Conservation (phyloP, 2,329 filamentous ascomycete genomes). For the Cladosporium colombiae region DNA sequence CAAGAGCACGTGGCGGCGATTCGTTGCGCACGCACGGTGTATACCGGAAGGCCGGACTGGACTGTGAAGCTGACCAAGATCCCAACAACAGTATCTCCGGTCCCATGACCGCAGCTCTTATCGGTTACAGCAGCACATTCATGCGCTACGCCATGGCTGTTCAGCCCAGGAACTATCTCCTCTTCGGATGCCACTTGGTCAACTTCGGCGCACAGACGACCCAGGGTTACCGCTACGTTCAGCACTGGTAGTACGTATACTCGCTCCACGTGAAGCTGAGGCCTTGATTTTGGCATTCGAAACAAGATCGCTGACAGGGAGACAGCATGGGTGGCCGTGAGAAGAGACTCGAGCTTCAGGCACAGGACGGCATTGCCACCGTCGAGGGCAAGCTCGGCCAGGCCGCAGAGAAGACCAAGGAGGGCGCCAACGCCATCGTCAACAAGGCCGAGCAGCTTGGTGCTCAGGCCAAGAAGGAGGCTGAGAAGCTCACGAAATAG, state of each 20-base stretch:
- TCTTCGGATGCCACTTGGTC: constrained; percentile 67
- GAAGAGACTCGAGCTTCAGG: constrained; percentile 39
- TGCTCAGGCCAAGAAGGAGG: constrained; percentile 30
- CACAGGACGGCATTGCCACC: constrained; percentile 40
- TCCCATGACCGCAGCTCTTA: constrained; percentile 62
- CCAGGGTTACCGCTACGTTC: constrained; percentile 63
- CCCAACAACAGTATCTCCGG: constrained; percentile 59
- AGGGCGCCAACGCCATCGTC: constrained; percentile 31
- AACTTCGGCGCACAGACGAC: constrained; percentile 63
- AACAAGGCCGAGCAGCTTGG: constrained; percentile 27
- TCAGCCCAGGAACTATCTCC: constrained; percentile 64
- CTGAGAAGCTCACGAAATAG: constrained; percentile 29
- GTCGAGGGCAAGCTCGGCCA: constrained; percentile 32
- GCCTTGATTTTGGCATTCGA: not conserved
- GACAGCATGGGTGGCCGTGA: constrained; percentile 46
- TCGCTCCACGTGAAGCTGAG: not conserved
- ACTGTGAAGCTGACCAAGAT: constrained; percentile 11
- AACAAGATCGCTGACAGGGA: not conserved
- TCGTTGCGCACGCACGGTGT: not conserved
- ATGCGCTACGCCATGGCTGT: constrained; percentile 68
- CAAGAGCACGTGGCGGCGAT: not conserved
- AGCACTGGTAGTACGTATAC: constrained; percentile 56
- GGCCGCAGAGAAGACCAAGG: constrained; percentile 34
- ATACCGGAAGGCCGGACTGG: not conserved
- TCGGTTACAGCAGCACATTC: constrained; percentile 63